Evolutionary conservation across 805 yeast genomes (phyloP), one percentile per base, ranked within the genome.

Genomic region (Millerago galiae): DNA sequence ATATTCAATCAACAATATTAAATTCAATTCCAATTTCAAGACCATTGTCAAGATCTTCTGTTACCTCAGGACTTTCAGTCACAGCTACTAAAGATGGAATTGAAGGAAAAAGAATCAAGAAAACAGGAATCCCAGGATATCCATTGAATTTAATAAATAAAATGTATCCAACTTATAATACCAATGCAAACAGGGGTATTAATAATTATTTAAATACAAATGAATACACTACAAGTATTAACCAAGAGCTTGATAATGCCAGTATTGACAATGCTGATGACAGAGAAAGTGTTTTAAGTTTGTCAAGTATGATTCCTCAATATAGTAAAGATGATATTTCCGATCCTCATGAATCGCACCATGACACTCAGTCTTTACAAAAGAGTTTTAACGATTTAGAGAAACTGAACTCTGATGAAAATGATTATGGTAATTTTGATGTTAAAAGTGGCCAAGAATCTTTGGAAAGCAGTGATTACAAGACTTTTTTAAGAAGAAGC

Each of bases 81-180:
- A 79, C 83, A 5, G 88, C 88, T 17, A 79, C 85, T 14, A 81
- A 82, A 51, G 88, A 82, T 57, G 88, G 89, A 0, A 59, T 81
- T 4, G 86, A 81, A 54, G 89, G 89, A 5, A 72, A 74, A 46
- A 62, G 74, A 37, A 65, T 76, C 35, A 77, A 70, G 51, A 62
- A 80, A 36, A 41, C 49, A 10, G 71, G 68, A 2, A 65, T 66
- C 17, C 69, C 71, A 5, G 64, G 61, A 7, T 66, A 66, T 43
- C 64, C 71, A 2, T 46, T 65, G 41, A 60, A 62, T 29, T 47
- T 67, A 42, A 57, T 67, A 35, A 61, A 63, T 36, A 53, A 65
- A 35, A 63, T 66, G 70, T 56, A 54, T 30, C 45, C 55, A 25
- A 54, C 50, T 40, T 44, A 53, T 38, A 10, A 15, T n/a, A 29